phyloP scores from a whole-genome alignment of 805 yeast genomes.

The Wickerhamomyces chaumierensis region DNA sequence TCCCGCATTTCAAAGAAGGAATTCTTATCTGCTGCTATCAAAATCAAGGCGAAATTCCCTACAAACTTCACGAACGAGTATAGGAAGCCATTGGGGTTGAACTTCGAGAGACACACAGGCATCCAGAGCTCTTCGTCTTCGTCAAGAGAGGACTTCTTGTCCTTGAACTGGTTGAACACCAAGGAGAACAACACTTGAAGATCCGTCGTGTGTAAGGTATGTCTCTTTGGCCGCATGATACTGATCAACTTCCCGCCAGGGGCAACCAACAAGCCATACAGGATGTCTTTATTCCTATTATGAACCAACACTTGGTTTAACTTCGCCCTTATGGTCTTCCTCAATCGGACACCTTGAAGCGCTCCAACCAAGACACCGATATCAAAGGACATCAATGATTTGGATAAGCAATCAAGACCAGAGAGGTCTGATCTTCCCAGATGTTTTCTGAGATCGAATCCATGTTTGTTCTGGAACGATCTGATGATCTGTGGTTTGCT shows the following conservation, averaged over 20 bases:
- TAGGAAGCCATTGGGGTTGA: constrained; percentile 79
- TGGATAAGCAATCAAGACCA: constrained; percentile 56
- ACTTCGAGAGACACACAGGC: constrained; percentile 85
- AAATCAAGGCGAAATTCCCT: constrained; percentile 30
- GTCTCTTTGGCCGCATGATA: constrained; percentile 65
- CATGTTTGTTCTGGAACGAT: constrained; percentile 59
- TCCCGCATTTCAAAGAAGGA: constrained; percentile 67
- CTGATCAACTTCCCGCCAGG: constrained; percentile 56
- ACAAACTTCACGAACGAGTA: constrained; percentile 68
- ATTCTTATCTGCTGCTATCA: constrained; percentile 53
- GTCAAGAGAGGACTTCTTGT: constrained; percentile 4
- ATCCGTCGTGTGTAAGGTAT: constrained; percentile 73
- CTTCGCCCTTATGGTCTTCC: constrained; percentile 43
- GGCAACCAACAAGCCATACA: constrained; percentile 67
- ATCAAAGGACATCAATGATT: constrained; percentile 37
- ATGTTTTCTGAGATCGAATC: constrained; percentile 70
- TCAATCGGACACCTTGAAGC: constrained; percentile 48
- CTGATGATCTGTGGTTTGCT: constrained; percentile 69
- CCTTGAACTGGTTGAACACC: constrained; percentile 36
- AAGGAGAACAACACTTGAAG: constrained; percentile 63
- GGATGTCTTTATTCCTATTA: constrained; percentile 39
- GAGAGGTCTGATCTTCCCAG: constrained; percentile 66
- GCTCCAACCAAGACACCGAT: constrained; percentile 58
- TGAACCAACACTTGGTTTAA: constrained; percentile 43
- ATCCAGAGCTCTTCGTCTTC: constrained; percentile 76